phyloP scores from a whole-genome alignment of 805 yeast genomes.

The Starmerella kuoi region DNA sequence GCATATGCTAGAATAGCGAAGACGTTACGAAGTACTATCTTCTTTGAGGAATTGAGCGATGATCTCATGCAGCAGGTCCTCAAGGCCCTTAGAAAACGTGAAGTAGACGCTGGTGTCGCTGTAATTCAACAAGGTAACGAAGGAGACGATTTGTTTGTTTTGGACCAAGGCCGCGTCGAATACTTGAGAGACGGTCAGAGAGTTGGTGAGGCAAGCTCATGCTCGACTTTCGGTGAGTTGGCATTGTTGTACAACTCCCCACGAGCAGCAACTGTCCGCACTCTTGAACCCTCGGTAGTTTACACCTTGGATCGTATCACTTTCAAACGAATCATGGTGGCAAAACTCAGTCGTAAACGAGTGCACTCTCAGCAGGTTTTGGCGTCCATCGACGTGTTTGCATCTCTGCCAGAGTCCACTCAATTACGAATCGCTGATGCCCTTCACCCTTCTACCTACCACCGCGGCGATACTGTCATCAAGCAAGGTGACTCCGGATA shows the following conservation, averaged over 20 bases:
- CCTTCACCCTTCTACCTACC: conserved; percentile 60
- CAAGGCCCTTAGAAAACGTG: conserved; percentile 68
- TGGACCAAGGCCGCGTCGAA: conserved; percentile 76
- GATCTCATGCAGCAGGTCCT: conserved; percentile 67
- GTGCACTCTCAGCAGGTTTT: conserved; percentile 79
- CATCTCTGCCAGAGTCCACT: conserved; percentile 61
- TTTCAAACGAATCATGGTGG: conserved; percentile 80
- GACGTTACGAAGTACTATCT: conserved; percentile 66
- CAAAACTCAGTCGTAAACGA: conserved; percentile 83
- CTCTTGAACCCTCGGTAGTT: conserved; percentile 55
- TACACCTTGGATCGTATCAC: conserved; percentile 94
- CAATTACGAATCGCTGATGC: conserved; percentile 93
- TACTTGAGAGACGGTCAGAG: conserved; percentile 58
- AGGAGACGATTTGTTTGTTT: conserved; percentile 82
- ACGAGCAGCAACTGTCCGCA: conserved; percentile 87
- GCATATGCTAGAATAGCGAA: conserved; percentile 20
- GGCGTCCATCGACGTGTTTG: conserved; percentile 72
- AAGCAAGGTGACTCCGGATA: conserved; percentile 79
- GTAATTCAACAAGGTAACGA: conserved; percentile 87
- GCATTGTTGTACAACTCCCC: conserved; percentile 97
- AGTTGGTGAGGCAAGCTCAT: conserved; percentile 68
- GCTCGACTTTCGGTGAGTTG: conserved; percentile 89
- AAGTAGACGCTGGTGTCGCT: conserved; percentile 44
- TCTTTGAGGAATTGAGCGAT: conserved; percentile 72
- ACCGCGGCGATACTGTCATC: conserved; percentile 62